These are phyloP conservation scores for Loxodes magnus DNA, from an alignment of 73 alveolate species.

Conservation along the genomic window DNA sequence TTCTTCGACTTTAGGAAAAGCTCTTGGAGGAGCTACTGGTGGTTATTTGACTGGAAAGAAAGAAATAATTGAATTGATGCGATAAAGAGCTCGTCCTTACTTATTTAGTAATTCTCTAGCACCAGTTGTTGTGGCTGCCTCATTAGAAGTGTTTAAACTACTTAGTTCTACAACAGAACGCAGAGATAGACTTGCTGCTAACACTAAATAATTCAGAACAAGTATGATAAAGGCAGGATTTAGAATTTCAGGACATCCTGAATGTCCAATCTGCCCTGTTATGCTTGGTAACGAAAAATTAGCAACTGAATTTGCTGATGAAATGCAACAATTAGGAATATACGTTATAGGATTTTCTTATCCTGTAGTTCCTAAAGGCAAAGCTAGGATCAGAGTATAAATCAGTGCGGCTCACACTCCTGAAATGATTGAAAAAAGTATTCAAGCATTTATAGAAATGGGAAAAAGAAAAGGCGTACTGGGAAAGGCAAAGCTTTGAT, in stretches of 20 bases:
- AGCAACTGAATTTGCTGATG: conserved; percentile 51
- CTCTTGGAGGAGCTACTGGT: conserved; percentile 58
- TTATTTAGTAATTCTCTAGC: conserved; percentile 61
- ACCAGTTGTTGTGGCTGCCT: conserved; percentile 42
- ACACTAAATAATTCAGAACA: conserved; percentile 19
- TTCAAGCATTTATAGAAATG: conserved; percentile 28
- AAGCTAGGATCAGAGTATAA: conserved; percentile 63
- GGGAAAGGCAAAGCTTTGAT: not conserved
- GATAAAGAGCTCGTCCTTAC: conserved; percentile 64
- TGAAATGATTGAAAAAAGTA: conserved; percentile 26
- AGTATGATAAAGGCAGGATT: conserved; percentile 38
- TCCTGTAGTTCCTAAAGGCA: conserved; percentile 68
- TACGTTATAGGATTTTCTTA: conserved; percentile 61
- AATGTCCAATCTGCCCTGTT: conserved; percentile 62
- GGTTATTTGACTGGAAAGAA: conserved; percentile 67
- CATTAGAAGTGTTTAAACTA: conserved; percentile 21
- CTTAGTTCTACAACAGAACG: conserved; percentile 17
- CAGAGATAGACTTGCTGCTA: conserved; percentile 9
- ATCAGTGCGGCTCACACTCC: conserved; percentile 48
- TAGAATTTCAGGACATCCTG: conserved; percentile 29
- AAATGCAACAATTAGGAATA: conserved; percentile 44
- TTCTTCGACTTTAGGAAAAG: conserved; percentile 61
- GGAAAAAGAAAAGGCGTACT: conserved; percentile 29
- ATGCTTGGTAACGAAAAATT: conserved; percentile 59
- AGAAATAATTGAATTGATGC: conserved; percentile 42